A percentile compares a stretch with the other conserved stretches of the same genome.
Evolutionary conservation across 495 filamentous ascomycete species (phyloP).

Genomic region (Neurospora sp.): DNA sequence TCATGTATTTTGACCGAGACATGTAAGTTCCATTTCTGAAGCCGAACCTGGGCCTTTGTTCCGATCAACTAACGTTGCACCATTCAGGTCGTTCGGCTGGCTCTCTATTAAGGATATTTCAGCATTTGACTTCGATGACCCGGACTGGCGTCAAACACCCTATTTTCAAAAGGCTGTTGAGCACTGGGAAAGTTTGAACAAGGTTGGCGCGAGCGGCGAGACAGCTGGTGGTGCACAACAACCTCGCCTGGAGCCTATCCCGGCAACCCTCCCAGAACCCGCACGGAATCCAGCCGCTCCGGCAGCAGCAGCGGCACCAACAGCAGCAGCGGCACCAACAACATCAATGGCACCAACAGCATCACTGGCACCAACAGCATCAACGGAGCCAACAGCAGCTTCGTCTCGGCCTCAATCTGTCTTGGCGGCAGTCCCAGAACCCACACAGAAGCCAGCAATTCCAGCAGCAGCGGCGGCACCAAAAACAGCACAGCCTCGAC

Average conservation of each 20-base stretch:
- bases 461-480: not conserved
- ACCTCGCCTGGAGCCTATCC: not conserved
- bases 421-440: not conserved
- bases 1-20: slow-evolving; percentile 29
- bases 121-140: slow-evolving; percentile 16
- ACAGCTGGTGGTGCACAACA: not conserved
- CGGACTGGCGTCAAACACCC: slow-evolving; percentile 6
- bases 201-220: not conserved
- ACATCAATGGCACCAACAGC: not conserved
- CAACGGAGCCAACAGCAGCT: not conserved
- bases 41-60: not conserved
- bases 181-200: slow-evolving; percentile 6
- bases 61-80: slow-evolving; percentile 3
- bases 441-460: not conserved
- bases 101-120: slow-evolving; percentile 14
- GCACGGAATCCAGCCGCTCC: not conserved
- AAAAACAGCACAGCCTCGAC: not conserved
- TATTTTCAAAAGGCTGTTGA: slow-evolving; percentile 7
- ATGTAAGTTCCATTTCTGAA: slow-evolving; percentile 7
- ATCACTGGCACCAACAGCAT: not conserved
- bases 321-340: not conserved
- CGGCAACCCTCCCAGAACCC: not conserved
- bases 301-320: not conserved
- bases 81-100: slow-evolving; percentile 18
- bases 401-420: not conserved